A percentile compares a stretch with the other conserved stretches of the same genome.
These are phyloP conservation scores for Basidiobolus meristosporus DNA, from an alignment of 371 early-diverging fungal genomes.

Conservation along the genomic window DNA sequence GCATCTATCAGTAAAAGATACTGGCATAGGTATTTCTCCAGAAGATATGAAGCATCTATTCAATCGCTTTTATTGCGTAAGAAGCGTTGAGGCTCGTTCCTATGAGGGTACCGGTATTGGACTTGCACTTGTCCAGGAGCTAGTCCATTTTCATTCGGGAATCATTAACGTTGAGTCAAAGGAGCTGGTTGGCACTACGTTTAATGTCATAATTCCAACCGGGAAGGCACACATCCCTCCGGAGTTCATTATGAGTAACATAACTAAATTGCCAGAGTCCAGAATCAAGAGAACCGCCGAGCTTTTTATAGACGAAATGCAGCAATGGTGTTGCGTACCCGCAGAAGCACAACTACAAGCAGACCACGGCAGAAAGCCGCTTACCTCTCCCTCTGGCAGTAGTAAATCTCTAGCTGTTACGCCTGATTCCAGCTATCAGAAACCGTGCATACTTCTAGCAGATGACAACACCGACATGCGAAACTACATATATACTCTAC, in stretches of 20 bases:
- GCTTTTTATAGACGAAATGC: conserved; percentile 10
- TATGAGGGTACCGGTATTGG: conserved; percentile 23
- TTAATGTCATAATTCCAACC: conserved; percentile 11
- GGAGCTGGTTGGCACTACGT: conserved; percentile 12
- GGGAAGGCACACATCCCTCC: conserved; percentile 8
- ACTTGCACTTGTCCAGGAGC: conserved; percentile 15
- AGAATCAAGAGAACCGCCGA: conserved; percentile 10
- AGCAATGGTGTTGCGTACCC: too few species aligned
- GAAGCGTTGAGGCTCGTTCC: conserved; percentile 12
- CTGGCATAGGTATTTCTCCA: conserved; percentile 14
- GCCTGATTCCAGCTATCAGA: neutral
- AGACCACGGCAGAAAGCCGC: too few species aligned
- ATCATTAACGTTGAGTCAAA: conserved; percentile 9
- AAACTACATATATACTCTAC: conserved; percentile 14
- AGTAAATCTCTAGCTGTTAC: neutral
- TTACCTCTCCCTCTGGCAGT: conserved; percentile 9
- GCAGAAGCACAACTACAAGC: too few species aligned
- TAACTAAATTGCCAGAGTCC: conserved; percentile 1
- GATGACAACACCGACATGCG: conserved; percentile 32
- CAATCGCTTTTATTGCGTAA: conserved; percentile 16
- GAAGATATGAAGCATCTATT: conserved; percentile 11
- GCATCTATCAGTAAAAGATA: conserved; percentile 1
- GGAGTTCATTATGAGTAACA: neutral
- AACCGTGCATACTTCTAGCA: conserved; percentile 13
- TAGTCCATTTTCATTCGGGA: conserved; percentile 17